phyloP scores from a whole-genome alignment of 768 basidiomycete genomes.

The Suillus discolor region DNA sequence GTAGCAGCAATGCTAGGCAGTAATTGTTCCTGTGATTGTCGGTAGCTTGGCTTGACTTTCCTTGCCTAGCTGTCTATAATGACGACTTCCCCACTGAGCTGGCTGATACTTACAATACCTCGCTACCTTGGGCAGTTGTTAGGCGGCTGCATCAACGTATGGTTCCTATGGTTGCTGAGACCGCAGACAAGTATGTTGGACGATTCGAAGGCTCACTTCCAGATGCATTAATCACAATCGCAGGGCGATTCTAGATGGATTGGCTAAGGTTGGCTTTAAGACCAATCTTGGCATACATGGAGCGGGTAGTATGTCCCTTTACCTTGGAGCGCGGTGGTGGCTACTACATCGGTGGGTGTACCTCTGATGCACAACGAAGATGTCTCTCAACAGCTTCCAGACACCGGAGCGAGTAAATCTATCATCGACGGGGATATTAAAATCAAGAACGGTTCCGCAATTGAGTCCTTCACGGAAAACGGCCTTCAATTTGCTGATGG shows the following conservation, averaged over 20 bases:
- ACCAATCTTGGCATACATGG: slow-evolving; percentile 37
- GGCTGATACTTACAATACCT: slow-evolving; percentile 21
- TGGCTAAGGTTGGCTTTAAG: slow-evolving; percentile 41
- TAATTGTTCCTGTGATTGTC: too few relatives aligned
- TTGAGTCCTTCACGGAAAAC: slow-evolving; percentile 32
- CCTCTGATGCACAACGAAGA: not conserved
- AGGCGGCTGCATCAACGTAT: slow-evolving; percentile 25
- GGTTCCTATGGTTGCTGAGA: slow-evolving; percentile 21
- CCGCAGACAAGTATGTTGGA: slow-evolving; percentile 27
- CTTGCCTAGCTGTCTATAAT: too few relatives aligned
- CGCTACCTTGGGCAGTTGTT: slow-evolving; percentile 18
- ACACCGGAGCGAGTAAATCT: slow-evolving; percentile 43
- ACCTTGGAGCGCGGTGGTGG: slow-evolving; percentile 36
- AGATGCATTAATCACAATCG: not conserved
- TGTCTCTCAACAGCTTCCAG: slow-evolving; percentile 18
- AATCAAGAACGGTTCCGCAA: slow-evolving; percentile 45
- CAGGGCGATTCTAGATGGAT: slow-evolving; percentile 40
- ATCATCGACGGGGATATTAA: slow-evolving; percentile 53
- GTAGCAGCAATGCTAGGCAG: too few relatives aligned
- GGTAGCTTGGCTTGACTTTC: too few relatives aligned
- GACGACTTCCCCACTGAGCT: slow-evolving; percentile 27
- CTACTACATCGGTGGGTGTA: slow-evolving; percentile 40
- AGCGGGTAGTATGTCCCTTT: slow-evolving; percentile 34
- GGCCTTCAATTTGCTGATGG: slow-evolving; percentile 34
- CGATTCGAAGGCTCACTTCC: not conserved